Percentiles rank a stretch among this genome's conserved stretches.
These are phyloP conservation scores for Podospora pseudocomata DNA, from an alignment of 495 filamentous ascomycete species.

Conservation along the genomic window DNA sequence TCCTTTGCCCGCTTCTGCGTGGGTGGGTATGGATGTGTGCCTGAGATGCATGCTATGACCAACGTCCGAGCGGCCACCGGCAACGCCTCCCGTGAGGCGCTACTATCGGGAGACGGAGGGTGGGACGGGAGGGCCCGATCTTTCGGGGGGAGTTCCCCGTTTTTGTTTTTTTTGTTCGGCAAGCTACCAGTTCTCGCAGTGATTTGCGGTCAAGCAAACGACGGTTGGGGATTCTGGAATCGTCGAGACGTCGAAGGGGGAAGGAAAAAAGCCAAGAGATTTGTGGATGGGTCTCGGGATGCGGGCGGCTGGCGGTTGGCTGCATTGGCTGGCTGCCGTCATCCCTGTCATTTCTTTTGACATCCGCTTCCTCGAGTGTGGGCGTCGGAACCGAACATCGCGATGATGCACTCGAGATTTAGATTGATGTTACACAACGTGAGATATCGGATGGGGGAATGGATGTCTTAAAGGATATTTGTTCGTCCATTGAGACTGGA, in stretches of 20 bases:
- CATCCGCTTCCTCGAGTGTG: neutral
- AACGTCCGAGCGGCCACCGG: neutral
- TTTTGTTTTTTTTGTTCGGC: neutral
- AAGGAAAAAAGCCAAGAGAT: neutral
- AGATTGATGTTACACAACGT: neutral
- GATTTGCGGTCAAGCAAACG: neutral
- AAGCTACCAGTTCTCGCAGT: neutral
- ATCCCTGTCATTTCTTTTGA: neutral
- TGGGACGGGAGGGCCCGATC: neutral
- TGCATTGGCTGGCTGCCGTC: neutral
- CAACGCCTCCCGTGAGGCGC: neutral
- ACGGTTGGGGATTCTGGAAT: neutral
- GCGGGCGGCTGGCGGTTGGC: neutral
- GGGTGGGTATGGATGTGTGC: too few relatives aligned
- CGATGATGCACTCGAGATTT: neutral
- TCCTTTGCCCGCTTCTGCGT: neutral
- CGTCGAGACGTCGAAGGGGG: neutral
- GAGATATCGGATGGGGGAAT: neutral
- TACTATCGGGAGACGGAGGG: neutral
- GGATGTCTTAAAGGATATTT: neutral
- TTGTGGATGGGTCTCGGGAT: neutral
- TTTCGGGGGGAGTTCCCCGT: neutral
- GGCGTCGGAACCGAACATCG: neutral
- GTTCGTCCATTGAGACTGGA: neutral
- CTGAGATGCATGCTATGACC: neutral